phyloP scores from a whole-genome alignment of 495 filamentous ascomycete genomes.

The Beverwykella pulmonaria region DNA sequence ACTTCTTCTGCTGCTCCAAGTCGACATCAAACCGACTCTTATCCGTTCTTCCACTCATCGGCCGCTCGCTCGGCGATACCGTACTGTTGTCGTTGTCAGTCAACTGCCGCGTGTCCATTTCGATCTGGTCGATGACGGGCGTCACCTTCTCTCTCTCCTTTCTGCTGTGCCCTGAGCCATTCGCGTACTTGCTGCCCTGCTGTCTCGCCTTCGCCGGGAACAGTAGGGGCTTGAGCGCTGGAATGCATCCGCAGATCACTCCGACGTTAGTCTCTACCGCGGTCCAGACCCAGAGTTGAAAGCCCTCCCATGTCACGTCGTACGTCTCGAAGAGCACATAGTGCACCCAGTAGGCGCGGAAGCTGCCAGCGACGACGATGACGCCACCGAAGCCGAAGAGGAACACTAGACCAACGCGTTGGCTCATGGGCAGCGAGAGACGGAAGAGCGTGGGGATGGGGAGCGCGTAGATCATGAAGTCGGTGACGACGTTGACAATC shows the following conservation, averaged over 20 bases:
- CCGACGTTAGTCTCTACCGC: slow-evolving; percentile 38
- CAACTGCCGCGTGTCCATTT: slow-evolving; percentile 24
- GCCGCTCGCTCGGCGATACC: slow-evolving; percentile 4
- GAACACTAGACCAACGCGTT: slow-evolving; percentile 33
- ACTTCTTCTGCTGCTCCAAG: slow-evolving; percentile 28
- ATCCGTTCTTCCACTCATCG: slow-evolving; percentile 27
- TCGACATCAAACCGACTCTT: slow-evolving; percentile 29
- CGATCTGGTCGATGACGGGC: slow-evolving; percentile 6
- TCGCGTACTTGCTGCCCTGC: slow-evolving; percentile 7
- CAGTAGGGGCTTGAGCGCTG: slow-evolving; percentile 36
- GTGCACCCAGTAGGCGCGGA: slow-evolving; percentile 35
- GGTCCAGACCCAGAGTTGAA: slow-evolving; percentile 37
- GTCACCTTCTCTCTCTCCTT: slow-evolving; percentile 6
- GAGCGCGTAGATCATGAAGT: slow-evolving; percentile 36
- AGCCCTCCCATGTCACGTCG: slow-evolving; percentile 38
- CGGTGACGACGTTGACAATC: slow-evolving; percentile 33
- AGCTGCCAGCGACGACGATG: slow-evolving; percentile 35
- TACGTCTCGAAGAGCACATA: slow-evolving; percentile 36
- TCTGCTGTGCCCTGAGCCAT: slow-evolving; percentile 13
- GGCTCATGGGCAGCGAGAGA: slow-evolving; percentile 19
- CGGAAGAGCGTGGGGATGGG: slow-evolving; percentile 35
- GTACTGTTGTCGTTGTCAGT: slow-evolving; percentile 16
- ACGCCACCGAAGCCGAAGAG: slow-evolving; percentile 35
- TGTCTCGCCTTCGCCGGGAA: slow-evolving; percentile 28
- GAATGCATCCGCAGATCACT: slow-evolving; percentile 37